Conservation (phyloP, 1,139 yeast genomes). For the Taphrina confusa region DNA sequence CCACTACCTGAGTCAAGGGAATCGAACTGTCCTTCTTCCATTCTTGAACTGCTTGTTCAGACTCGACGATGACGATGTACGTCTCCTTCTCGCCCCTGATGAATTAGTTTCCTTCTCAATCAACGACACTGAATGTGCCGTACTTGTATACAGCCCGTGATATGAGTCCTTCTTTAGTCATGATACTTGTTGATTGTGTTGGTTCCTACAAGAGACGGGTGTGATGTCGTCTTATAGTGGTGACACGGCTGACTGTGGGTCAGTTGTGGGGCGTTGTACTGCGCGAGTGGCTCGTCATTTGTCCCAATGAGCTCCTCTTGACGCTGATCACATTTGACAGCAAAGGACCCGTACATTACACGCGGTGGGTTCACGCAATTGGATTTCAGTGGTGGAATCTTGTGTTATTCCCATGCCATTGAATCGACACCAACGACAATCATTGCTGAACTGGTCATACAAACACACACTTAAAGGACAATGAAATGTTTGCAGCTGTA, state of each 20-base stretch:
- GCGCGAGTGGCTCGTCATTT: constrained; percentile 8
- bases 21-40: constrained; percentile 57
- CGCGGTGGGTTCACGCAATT: no score
- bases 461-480: no score
- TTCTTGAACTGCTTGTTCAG: constrained; percentile 53
- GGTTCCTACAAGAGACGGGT: background rate
- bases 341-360: no score
- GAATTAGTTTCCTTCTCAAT: constrained; percentile 41
- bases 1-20: constrained; percentile 66
- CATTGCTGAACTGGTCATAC: no score
- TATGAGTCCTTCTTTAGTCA: constrained; percentile 19
- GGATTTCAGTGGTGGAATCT: no score
- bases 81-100: constrained; percentile 64
- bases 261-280: background rate
- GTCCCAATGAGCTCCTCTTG: background rate
- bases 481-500: no score
- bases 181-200: background rate
- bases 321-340: constrained; percentile 4
- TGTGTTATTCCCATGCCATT: no score
- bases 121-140: background rate
- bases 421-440: no score
- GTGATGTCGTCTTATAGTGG: background rate
- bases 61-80: constrained; percentile 65
- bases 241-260: background rate
- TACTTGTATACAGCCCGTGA: constrained; percentile 18